Conservation (phyloP, 2,329 filamentous ascomycete species). For the Stenocarpella maydis region DNA sequence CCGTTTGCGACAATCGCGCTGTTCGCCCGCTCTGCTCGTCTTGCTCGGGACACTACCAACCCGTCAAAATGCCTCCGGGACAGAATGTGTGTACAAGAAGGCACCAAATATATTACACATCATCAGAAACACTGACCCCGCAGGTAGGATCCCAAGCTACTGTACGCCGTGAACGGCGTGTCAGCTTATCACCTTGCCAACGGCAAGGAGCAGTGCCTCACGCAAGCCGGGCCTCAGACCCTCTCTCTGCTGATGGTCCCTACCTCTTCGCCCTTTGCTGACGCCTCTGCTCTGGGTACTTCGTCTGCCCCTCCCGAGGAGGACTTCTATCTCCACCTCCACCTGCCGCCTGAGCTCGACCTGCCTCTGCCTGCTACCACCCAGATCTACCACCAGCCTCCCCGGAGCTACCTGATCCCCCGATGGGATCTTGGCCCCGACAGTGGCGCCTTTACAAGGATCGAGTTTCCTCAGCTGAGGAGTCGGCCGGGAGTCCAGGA, state of each 20-base stretch:
- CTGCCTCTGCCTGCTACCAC: constrained; percentile 93
- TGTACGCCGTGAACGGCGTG: constrained; percentile 82
- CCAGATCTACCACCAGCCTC: constrained; percentile 96
- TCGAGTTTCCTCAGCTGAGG: constrained; percentile 84
- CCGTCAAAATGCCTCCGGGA: constrained; percentile 52
- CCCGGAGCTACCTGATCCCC: constrained; percentile 91
- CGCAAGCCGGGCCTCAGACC: constrained; percentile 86
- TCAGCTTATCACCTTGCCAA: constrained; percentile 90
- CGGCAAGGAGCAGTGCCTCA: constrained; percentile 84
- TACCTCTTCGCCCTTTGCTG: constrained; percentile 77
- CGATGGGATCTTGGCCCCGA: constrained; percentile 93
- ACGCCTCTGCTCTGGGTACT: constrained; percentile 58
- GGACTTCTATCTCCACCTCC: constrained; percentile 96
- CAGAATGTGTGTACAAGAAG: constrained; percentile 50
- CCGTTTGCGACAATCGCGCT: constrained; percentile 8
- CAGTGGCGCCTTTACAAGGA: constrained; percentile 88
- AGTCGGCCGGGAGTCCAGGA: constrained; percentile 81
- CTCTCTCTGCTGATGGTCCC: constrained; percentile 96
- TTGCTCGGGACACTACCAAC: not conserved
- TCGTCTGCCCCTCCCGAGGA: constrained; percentile 71
- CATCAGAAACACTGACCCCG: constrained; percentile 14
- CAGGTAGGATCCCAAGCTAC: constrained; percentile 67
- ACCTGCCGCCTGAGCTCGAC: constrained; percentile 93
- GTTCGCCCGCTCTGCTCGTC: not conserved
- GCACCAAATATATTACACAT: not conserved